Conservation (phyloP, 1,284 basidiomycete species). For the Papiliotrema nemorosa region DNA sequence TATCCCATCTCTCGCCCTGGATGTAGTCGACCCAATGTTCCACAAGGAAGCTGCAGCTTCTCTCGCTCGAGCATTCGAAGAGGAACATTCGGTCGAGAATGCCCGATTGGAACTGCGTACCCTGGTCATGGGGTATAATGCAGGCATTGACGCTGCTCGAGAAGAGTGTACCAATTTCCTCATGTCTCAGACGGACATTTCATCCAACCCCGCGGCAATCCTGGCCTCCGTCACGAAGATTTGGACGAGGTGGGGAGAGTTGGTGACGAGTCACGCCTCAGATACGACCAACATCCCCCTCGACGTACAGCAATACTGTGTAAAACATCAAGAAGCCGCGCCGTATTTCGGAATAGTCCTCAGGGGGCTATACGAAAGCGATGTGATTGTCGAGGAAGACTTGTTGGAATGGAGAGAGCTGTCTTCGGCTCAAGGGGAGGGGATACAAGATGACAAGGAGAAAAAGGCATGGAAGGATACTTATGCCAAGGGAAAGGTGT, state of each 20-base stretch:
- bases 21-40: conserved; percentile 36
- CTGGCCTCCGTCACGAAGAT: conserved; percentile 24
- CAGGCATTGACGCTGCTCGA: conserved; percentile 44
- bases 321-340: conserved; percentile 18
- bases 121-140: conserved; percentile 47
- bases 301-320: conserved; percentile 24
- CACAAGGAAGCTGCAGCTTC: conserved; percentile 38
- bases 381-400: conserved; percentile 45
- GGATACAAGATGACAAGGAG: conserved; percentile 33
- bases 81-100: conserved; percentile 45
- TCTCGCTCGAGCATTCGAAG: conserved; percentile 45
- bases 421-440: conserved; percentile 37
- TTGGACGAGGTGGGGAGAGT: conserved; percentile 42
- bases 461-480: conserved; percentile 31
- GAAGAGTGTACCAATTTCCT: conserved; percentile 46
- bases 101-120: conserved; percentile 46
- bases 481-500: conserved; percentile 40
- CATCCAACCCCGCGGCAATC: conserved; percentile 23
- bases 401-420: conserved; percentile 48
- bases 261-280: conserved; percentile 30
- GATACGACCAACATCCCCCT: conserved; percentile 34
- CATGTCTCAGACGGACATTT: conserved; percentile 31
- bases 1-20: conserved; percentile 22
- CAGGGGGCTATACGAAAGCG: conserved; percentile 47
- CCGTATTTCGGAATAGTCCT: conserved; percentile 46